Base-by-base conservation (phyloP, 495 filamentous ascomycete genomes). In the Xylaria venustula region DNA sequence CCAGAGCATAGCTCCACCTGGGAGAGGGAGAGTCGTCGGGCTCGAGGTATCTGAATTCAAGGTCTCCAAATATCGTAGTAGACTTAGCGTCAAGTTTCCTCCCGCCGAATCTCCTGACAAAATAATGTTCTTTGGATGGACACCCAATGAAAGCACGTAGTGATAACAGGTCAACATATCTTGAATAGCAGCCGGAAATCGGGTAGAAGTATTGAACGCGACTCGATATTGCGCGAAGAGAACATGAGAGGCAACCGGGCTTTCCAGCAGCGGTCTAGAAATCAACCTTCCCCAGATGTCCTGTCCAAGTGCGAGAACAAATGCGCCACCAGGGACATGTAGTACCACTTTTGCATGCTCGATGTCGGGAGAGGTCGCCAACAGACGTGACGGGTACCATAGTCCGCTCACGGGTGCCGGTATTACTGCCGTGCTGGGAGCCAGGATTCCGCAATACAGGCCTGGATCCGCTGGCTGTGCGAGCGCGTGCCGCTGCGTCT, bases 141-240 rank as follows among this genome's bases (percentile, higher is more conserved):
- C 11, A 6, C 65, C 60, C 8, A 63, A 15, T 7, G 15, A 36
- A 3, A 68, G 45, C 0, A 52, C n/a, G 20, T 68, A 54, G 25
- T 45, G 25, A 20, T 68, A 68, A 7, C 54, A 54, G 17, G 60
- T 68, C 1, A 68, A 14, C 15, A 60, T 3, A 17, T 68, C 65
- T 34, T 68, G 62, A 4, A 68, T 0, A 15, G 56, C 51, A 12
- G 56, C 62, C 7, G 65, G 65, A 19, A 68, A 68, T 0, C 56
- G 55, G 3, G 56, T 63, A 14, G 23, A 26, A 12, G 34, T 15
- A 7, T 47, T 42, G 17, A 42, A 17, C 11, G 60, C 50, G 17
- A 54, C 2, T 14, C 65, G 62, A 22, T 68, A 68, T 26, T 64
- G 65, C 1, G 41, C 59, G 47, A 48, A 51, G 12, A 68, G 37